Evolutionary conservation across 2,329 filamentous ascomycete species (phyloP), one percentile per base, ranked within the genome.

Genomic region (Paracamarosporium sp.): DNA sequence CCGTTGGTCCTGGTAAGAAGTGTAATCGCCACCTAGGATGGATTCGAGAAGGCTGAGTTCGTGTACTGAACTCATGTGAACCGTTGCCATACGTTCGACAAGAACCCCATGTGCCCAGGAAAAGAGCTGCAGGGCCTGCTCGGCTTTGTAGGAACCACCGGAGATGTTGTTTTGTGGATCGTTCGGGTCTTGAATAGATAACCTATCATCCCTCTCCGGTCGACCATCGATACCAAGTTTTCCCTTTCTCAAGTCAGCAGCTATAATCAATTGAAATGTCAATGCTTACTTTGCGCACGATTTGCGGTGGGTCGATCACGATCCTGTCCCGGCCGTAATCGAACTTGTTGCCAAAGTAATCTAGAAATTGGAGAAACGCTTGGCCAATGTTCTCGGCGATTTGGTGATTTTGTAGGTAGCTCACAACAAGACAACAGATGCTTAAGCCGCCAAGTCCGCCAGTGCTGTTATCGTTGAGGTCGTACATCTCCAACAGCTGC

Each of bases 371-470:
- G 76, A 98, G 85, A 9, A 99, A 82, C 52, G 96, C 81, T 65
- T 93, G 86, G 12, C 93, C 93, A 1, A 96, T 84, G 65, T 96
- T 88, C 35, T 66, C 65, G 4, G 61, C 36, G 35, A 66, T 62
- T 11, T 87, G 82, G 1, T 85, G 81, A 9, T 92, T 91, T 81
- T 93, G 86, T 63, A 91, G 82, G 76, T 97, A 88, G 80, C 91
- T 95, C 57, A 95, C 91, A 5, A 97, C 91, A 61, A 99, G 83
- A 80, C 95, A 99, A 55, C 94, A 97, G 62, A 96, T 90, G 1
- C 93, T 92, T 73, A 97, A 98, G 2, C 95, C 95, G 53, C 95
- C 95, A 51, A 99, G 87, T 2, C 95, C 95, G 55, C 95, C 95
- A 59, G 88, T 91, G 38, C 91, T 90, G 4, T 96, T 93, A 76